Evolutionary conservation across 805 yeast genomes (phyloP).

Genomic region (Blastobotrys terrestris): DNA sequence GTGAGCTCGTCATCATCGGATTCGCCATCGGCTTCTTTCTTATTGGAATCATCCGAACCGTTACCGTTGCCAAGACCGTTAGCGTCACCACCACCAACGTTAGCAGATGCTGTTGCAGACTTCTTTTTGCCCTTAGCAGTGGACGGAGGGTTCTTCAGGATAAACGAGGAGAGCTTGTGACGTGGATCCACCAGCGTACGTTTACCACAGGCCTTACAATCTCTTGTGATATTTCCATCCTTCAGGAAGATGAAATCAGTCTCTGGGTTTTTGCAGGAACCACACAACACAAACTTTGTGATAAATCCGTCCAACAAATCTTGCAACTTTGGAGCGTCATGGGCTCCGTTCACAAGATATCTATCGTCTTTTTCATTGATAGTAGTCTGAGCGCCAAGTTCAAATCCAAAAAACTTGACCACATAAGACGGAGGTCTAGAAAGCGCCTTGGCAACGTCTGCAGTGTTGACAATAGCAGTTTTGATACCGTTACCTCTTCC

Average conservation of each 20-base stretch:
- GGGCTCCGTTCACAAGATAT: conserved; percentile 90
- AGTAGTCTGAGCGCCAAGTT: conserved; percentile 93
- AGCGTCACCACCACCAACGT: conserved; percentile 85
- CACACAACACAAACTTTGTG: conserved; percentile 87
- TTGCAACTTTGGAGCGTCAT: conserved; percentile 83
- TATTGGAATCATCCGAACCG: conserved; percentile 24
- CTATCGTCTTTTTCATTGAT: conserved; percentile 76
- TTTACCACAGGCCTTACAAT: conserved; percentile 98
- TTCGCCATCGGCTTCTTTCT: conserved; percentile 28
- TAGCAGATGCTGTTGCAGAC: conserved; percentile 79
- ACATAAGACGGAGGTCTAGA: conserved; percentile 90
- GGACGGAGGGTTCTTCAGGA: conserved; percentile 78
- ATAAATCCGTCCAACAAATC: conserved; percentile 93
- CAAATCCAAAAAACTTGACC: conserved; percentile 92
- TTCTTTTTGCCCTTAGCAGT: conserved; percentile 44
- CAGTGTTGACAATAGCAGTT: conserved; percentile 83
- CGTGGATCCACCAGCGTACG: conserved; percentile 77
- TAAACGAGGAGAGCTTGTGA: conserved; percentile 80
- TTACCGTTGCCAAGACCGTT: conserved; percentile 40
- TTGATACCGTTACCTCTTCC: conserved; percentile 99
- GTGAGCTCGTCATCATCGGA: conserved; percentile 69
- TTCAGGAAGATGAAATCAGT: conserved; percentile 81
- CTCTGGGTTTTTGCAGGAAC: conserved; percentile 94
- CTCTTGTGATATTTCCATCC: conserved; percentile 71
- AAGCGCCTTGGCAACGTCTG: conserved; percentile 91